Evolutionary conservation across 2,329 filamentous ascomycete genomes (phyloP).

Genomic region (Claviceps pazoutovae): DNA sequence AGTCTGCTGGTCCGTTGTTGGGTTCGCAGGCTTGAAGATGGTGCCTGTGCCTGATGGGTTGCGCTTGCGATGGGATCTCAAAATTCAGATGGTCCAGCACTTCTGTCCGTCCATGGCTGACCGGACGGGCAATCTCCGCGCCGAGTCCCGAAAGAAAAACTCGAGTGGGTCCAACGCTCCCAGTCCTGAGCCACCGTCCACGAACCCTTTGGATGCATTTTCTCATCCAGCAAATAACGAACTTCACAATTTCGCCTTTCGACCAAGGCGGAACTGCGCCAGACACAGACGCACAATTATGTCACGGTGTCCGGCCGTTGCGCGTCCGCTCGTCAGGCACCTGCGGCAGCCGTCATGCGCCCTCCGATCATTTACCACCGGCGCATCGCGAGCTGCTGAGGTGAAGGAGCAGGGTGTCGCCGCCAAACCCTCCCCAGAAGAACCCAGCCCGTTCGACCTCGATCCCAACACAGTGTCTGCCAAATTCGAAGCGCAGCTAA

Average conservation of each 20-base stretch:
- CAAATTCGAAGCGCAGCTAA: slow-evolving; percentile 46
- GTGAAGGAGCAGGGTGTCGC: slow-evolving; percentile 9
- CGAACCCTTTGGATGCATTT: background rate
- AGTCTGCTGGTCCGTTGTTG: background rate
- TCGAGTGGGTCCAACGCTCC: slow-evolving; percentile 12
- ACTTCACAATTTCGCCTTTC: background rate
- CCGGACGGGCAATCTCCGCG: slow-evolving; percentile 13
- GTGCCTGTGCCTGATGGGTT: slow-evolving; percentile 5
- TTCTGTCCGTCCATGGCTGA: background rate
- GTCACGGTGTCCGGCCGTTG: slow-evolving; percentile 46
- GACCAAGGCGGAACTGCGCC: too few species aligned
- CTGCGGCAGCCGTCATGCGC: slow-evolving; percentile 26
- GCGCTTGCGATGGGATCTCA: slow-evolving; percentile 2
- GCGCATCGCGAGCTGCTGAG: slow-evolving; percentile 18
- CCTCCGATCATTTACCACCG: slow-evolving; percentile 22
- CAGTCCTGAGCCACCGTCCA: background rate
- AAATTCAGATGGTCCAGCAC: slow-evolving; percentile 17
- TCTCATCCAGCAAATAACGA: background rate
- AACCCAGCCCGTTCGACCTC: slow-evolving; percentile 29
- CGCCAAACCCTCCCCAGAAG: slow-evolving; percentile 6
- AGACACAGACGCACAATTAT: slow-evolving; percentile 22
- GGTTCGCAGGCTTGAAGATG: background rate
- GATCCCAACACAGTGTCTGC: slow-evolving; percentile 57
- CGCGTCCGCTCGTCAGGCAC: slow-evolving; percentile 41
- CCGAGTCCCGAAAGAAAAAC: slow-evolving; percentile 7